Base-by-base conservation (phyloP, 176 grass and related monocot species). In the Musa itinerans region DNA sequence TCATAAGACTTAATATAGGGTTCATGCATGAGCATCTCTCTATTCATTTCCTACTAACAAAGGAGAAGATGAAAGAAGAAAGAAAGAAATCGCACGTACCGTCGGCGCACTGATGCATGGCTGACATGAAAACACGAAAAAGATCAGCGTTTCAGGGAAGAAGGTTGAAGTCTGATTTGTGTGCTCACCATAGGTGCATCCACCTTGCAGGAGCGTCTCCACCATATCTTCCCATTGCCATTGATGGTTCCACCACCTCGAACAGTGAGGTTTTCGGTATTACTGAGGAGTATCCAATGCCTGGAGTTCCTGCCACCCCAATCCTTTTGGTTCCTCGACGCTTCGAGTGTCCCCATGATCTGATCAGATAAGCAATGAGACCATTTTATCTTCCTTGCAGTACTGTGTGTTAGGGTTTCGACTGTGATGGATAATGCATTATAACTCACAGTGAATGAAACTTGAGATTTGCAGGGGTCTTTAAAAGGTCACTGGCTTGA, bases 151-250 rank as follows among this genome's bases (percentile, higher is more conserved):
- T 17, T 17, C 12, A 62, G 57, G 15, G 15, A 15, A 62, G 20
- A 17, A 27, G 15, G 9, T 11, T 24, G 8, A 72, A 23, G 25
- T 8, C 8, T 50, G n/a, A 19, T 34, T 16, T 29, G 27, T 5
- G 10, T 68, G 65, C 78, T 73, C 85, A 96, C 92, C 1, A 83
- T 79, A 13, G 83, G 56, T 53, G 29, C 73, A 75, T 93, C 74
- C 21, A 78, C 78, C 65, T 93, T 98, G 94, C 94, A 98, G 2
- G 88, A 98, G 65, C 86, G 54, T 12, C 67, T 13, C 94, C 90
- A 93, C 94, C 90, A 93, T 0, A 10, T 64, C 1, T 91, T 83
- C 27, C 94, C 90, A 43, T 93, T 98, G 17, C 94, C 90, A 6
- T 89, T 52, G 59, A 98, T 43, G n/a, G 72, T 65, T 24, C 90